These are phyloP conservation scores for Eucommia ulmoides DNA, from an alignment of 257 asterid species.

Conservation along the genomic window DNA sequence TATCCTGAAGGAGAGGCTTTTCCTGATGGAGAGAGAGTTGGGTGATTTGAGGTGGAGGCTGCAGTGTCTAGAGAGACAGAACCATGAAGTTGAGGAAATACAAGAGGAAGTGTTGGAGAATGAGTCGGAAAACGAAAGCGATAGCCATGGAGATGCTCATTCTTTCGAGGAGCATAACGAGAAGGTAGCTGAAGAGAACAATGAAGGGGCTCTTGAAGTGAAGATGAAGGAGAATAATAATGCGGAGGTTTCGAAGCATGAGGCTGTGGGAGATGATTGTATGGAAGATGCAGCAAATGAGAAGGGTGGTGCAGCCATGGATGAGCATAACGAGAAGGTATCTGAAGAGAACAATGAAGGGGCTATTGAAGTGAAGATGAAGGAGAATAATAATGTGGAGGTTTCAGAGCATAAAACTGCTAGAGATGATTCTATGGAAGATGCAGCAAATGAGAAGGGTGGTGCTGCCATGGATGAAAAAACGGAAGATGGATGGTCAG, in stretches of 20 bases:
- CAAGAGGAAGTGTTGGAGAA: conserved; percentile 56
- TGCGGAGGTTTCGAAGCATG: background rate
- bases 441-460: background rate
- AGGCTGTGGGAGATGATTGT: background rate
- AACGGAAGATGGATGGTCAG: conserved; percentile 31
- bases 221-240: conserved; percentile 12
- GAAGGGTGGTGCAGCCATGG: too few relatives aligned
- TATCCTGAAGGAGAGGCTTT: conserved; percentile 68
- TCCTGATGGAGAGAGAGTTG: conserved; percentile 70
- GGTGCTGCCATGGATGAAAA: too few relatives aligned
- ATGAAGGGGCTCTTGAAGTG: conserved; percentile 3
- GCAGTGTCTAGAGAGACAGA: conserved; percentile 47
- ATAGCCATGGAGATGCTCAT: conserved; percentile 41
- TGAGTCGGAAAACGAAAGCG: conserved; percentile 54
- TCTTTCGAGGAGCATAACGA: conserved; percentile 40
- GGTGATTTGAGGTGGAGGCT: conserved; percentile 59
- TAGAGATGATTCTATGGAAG: background rate
- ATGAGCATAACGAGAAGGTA: conserved; percentile 36
- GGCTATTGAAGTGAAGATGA: conserved; percentile 5
- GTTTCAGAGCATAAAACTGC: background rate
- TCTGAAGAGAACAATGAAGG: conserved; percentile 22
- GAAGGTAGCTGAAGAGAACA: conserved; percentile 25
- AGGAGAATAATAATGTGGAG: conserved; percentile 3
- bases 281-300: background rate
- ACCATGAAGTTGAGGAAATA: conserved; percentile 22